Evolutionary conservation across 1,139 yeast genomes (phyloP), one percentile per base, ranked within the genome.

Genomic region (Eremothecium cymbalariae): DNA sequence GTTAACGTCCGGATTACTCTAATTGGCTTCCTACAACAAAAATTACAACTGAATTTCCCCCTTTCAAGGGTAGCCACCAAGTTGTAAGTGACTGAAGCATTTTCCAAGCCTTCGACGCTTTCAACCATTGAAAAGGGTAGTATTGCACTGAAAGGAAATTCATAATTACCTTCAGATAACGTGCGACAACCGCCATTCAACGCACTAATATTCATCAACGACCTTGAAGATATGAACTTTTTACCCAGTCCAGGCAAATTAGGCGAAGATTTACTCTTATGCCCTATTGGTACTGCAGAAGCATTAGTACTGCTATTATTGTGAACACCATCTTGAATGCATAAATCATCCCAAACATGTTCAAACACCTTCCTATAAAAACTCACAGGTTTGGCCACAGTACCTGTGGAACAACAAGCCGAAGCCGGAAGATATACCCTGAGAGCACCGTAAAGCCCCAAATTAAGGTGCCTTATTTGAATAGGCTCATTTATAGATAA

Each of bases 1-100:
- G 95, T 78, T 39, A 88, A 62, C 0, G 98, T 90, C 46, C 98
- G 70, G n/a, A 90, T 74, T 9, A 93, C 78, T 41, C 95, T 71
- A 8, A 93, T 46, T 50, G 79, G 88, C 48, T 77, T 83, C 47
- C 74, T 77, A 17, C 86, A 68, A n/a, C 67, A 50, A 47, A 88
- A 59, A 38, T 75, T 74, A 41, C 71, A 70, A 36, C 77, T 72
- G 51, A 83, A 83, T 42, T 88, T 74, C 2, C 94, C 90, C 37
- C 94, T 68, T 51, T 90, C 97, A 16, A 90, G 73, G 4, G 71
- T 67, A 1, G 96, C 94, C 44, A 81, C 83, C 34, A 90, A 54
- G 45, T 76, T 72, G 59, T 90, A 90, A 6, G 76, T 69, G n/a
- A 84, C 69, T 3, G 83, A 73, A 11, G 86, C 94, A 14, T 90